Base-by-base conservation (phyloP, 164 flowering plant species). In the Nymphaea thermarum region DNA sequence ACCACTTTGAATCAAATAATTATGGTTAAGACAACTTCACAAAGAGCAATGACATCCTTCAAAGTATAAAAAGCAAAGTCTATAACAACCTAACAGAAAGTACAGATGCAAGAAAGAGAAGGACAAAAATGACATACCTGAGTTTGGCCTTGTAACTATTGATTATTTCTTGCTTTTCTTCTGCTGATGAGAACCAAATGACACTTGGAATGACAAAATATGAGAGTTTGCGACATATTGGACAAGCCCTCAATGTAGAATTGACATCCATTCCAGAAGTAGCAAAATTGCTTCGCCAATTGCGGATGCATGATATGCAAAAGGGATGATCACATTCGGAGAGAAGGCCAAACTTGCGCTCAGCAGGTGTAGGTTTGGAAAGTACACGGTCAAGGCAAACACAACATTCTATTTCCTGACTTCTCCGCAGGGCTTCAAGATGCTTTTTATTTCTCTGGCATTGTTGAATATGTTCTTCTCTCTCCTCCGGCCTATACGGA, bases 261-360 rank as follows among this genome's bases (percentile, higher is more conserved):
- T 94, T 94, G 3, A 91, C 83, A 76, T 94, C 96, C 92, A 94
- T 78, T 62, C 97, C 98, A 74, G 94, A 86, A 4, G 90, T 57
- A 44, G 98, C 87, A 57, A 96, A 86, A 79, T 82, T 92, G 67
- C 82, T 79, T 25, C 98, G 90, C 99, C 99, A 92, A 76, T 86
- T 89, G 77, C 98, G 82, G 63, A 95, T 95, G 72, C 99, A 95
- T 25, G 94, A 82, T 64, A 95, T 82, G 68, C 99, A 95, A 70
- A 95, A 95, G 15, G 99, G 88, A 80, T 95, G 99, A 81, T 95
- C 96, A 73, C 98, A 95, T 71, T 95, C 99, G 4, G 99, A 90
- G 3, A 95, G 75, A 74, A 95, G 68, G 8, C 99, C 99, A 78
- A 95, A 95, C 77, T 92, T 95, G 69, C 97, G 74, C 71, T 95